A percentile compares a stretch with the other conserved stretches of the same genome.
phyloP scores from a whole-genome alignment of 495 filamentous ascomycete species.

The Aspergillus affinis region DNA sequence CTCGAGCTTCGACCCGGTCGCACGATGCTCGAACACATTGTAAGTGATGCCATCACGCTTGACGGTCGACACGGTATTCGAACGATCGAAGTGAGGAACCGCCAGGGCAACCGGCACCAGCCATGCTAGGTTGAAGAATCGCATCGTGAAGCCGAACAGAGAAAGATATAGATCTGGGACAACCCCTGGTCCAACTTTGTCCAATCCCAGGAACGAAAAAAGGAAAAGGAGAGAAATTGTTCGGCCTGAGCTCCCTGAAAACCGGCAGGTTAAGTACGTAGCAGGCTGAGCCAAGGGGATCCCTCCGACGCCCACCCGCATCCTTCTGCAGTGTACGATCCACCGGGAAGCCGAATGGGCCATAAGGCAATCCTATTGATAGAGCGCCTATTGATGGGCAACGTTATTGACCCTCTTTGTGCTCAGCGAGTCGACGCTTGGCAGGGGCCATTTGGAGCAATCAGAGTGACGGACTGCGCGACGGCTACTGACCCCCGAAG shows the following conservation, averaged over 20 bases:
- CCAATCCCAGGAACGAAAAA: background rate
- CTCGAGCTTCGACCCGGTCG: slow-evolving; percentile 49
- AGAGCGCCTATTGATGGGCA: background rate
- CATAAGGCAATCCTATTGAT: background rate
- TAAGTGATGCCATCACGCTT: slow-evolving; percentile 38
- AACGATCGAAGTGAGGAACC: too few relatives aligned
- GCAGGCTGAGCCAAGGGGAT: background rate
- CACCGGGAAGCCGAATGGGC: background rate
- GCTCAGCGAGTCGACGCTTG: background rate
- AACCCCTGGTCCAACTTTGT: background rate
- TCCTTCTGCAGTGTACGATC: background rate
- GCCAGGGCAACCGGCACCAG: background rate
- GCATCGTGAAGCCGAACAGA: background rate
- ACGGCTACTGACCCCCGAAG: background rate
- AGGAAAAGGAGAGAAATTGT: background rate
- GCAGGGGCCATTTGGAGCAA: background rate
- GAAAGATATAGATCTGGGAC: background rate
- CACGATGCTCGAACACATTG: slow-evolving; percentile 53
- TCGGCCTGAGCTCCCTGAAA: background rate
- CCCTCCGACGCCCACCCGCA: background rate
- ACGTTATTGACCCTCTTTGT: background rate
- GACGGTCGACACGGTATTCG: background rate
- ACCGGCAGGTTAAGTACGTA: background rate
- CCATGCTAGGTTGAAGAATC: background rate
- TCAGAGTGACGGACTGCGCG: too few relatives aligned